These are phyloP conservation scores for Phylloporus arenicola DNA, from an alignment of 768 basidiomycete genomes.

Conservation along the genomic window DNA sequence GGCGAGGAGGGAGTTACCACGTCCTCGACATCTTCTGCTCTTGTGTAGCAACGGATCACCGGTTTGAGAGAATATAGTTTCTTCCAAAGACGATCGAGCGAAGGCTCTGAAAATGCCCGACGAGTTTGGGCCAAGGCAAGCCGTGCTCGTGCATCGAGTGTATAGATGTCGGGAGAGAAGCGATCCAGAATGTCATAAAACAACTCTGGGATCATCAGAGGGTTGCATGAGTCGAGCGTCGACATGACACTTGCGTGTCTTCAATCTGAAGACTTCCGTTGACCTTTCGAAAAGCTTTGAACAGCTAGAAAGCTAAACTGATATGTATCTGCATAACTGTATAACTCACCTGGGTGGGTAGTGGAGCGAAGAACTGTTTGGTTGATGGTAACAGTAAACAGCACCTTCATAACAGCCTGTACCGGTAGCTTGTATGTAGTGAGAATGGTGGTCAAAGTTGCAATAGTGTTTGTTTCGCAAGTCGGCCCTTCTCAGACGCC, in stretches of 20 bases:
- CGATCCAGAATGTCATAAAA: conserved; percentile 2
- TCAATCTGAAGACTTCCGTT: too few species aligned
- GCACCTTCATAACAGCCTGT: too few species aligned
- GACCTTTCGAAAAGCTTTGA: too few species aligned
- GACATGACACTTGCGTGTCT: not conserved
- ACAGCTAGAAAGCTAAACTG: too few species aligned
- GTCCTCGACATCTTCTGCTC: not conserved
- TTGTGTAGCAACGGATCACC: conserved; percentile 9
- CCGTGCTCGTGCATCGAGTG: not conserved
- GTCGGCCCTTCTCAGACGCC: too few species aligned
- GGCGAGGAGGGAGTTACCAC: not conserved
- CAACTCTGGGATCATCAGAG: conserved; percentile 8
- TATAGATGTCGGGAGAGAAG: not conserved
- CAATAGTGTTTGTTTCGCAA: too few species aligned
- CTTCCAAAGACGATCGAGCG: conserved; percentile 11
- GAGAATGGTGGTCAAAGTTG: too few species aligned
- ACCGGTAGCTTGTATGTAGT: too few species aligned
- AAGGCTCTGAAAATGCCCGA: conserved; percentile 5
- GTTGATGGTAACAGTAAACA: too few species aligned
- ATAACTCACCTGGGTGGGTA: too few species aligned
- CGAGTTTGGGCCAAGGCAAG: conserved; percentile 8
- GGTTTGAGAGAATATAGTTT: conserved; percentile 7
- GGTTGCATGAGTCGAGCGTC: not conserved
- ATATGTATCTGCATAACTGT: too few species aligned
- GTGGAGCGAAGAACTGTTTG: too few species aligned